Conservation (phyloP, 768 basidiomycete genomes). For the Polyporus arcularius region DNA sequence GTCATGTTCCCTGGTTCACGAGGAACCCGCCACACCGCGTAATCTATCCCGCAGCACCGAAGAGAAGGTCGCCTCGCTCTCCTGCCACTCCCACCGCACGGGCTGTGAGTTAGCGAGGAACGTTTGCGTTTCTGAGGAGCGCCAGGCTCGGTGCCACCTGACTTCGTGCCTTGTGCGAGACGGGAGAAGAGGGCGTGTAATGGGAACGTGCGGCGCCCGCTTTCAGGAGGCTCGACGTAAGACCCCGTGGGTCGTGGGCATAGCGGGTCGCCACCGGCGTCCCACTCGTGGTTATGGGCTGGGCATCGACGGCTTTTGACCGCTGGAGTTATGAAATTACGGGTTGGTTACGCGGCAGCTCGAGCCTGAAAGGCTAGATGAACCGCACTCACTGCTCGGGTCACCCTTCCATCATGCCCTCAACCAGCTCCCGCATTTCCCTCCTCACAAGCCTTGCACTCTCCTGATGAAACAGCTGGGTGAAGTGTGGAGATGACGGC, state of each 20-base stretch:
- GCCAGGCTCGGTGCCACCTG: neutral
- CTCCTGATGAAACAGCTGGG: neutral
- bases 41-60: conserved; percentile 1
- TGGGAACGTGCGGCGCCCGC: neutral
- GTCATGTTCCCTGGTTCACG: neutral
- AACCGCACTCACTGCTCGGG: neutral
- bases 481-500: neutral
- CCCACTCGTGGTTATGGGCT: neutral
- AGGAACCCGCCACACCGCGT: neutral
- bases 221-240: neutral
- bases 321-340: neutral
- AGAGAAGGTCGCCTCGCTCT: neutral
- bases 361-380: no score
- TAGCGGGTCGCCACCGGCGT: neutral
- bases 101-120: neutral
- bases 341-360: no score
- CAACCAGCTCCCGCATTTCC: neutral
- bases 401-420: neutral
- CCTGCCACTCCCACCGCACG: neutral
- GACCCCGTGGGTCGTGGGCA: neutral
- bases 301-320: neutral
- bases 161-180: neutral
- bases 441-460: neutral
- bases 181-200: neutral
- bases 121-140: neutral